Base-by-base conservation (phyloP, 441 rosid genomes). In the Euphorbia celastroides region DNA sequence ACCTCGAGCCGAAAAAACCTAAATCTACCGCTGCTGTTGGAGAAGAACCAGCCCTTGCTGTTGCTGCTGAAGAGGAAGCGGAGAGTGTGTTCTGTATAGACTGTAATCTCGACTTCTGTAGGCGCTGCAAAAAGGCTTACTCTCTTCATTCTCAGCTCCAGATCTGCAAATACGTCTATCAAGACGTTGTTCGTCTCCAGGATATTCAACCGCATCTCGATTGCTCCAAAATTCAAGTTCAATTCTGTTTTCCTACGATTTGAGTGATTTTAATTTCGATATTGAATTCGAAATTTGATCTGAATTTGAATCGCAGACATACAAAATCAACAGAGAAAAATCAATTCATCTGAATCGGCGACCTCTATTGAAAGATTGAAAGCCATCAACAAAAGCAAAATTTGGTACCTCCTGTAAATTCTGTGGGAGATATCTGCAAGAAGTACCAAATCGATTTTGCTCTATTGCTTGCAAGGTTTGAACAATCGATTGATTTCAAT, bases 91-190 rank as follows among this genome's bases (percentile, higher is more conserved):
- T 90, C 71, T 93, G 98, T 72, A 82, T 90, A n/a, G 97, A 93
- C 42, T 93, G 98, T 52, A 78, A 54, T 63, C 58, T 77, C 5
- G 88, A 77, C 22, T 76, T 84, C 31, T 93, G 98, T 54, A 81
- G 82, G 69, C 93, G 87, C 66, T 93, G 98, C 62, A 70, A 70
- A 19, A 60, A 72, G 38, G 38, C 78, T 63, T 95, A 73, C 61
- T 50, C 68, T 54, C 83, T 75, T 23, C 98, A 93, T 66, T 77
- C 79, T 20, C 84, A 83, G 42, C 86, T 93, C 68, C 96, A 89
- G 95, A 90, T 93, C 91, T 86, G 90, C 85, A 93, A 86, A 66
- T 93, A 90, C 70, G 95, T 87, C 50, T 93, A 90, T 68, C 94
- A 93, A 7, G 90, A 90, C 65, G 97, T 93, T 36, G 87, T 90